Percentiles rank a stretch among this genome's conserved stretches.
phyloP scores from a whole-genome alignment of 805 yeast species.

The Myxozyma sirexii region DNA sequence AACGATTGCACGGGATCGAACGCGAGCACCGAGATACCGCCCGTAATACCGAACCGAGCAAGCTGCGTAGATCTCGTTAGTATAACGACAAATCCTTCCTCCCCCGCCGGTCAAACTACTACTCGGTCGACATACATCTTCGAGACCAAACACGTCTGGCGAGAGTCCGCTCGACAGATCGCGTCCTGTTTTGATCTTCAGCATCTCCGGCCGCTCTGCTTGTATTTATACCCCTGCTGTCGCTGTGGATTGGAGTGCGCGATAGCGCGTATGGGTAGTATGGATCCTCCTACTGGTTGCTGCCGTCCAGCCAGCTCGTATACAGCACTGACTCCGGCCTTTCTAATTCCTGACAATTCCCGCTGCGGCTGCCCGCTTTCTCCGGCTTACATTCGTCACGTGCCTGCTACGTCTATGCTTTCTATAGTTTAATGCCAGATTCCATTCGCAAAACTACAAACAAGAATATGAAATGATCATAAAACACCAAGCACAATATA shows the following conservation, averaged over 20 bases:
- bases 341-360: too few species aligned
- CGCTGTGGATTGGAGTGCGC: too few species aligned
- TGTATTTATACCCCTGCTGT: too few species aligned
- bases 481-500: neutral
- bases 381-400: too few species aligned
- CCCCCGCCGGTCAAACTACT: too few species aligned
- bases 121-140: conserved; percentile 39
- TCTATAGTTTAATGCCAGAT: neutral
- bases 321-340: too few species aligned
- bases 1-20: conserved; percentile 88
- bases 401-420: neutral
- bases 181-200: conserved; percentile 15
- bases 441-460: neutral
- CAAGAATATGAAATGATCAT: neutral
- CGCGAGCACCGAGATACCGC: conserved; percentile 67
- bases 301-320: too few species aligned
- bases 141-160: conserved; percentile 39
- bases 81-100: too few species aligned
- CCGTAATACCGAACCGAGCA: conserved; percentile 60
- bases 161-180: conserved; percentile 42
- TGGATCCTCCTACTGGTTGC: too few species aligned
- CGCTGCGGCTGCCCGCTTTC: neutral
- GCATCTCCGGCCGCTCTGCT: conserved; percentile 3
- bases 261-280: too few species aligned
- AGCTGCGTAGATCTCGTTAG: conserved; percentile 34